phyloP scores from a whole-genome alignment of 2,329 filamentous ascomycete genomes.

The Escovopsis sp. region DNA sequence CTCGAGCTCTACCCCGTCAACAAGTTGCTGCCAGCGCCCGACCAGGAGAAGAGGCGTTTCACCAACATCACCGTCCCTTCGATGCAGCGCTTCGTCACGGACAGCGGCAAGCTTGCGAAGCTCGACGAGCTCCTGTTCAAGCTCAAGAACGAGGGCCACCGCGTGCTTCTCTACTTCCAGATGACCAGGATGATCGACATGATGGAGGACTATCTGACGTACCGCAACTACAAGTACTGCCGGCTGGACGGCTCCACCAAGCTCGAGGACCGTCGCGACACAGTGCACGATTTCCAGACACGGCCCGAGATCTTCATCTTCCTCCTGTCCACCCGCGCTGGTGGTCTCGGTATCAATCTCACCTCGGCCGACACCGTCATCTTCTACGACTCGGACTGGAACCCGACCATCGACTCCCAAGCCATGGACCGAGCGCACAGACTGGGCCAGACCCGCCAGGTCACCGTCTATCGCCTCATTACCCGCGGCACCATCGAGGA shows the following conservation, averaged over 20 bases:
- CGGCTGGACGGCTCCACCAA: conserved; percentile 94
- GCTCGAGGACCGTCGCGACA: conserved; percentile 90
- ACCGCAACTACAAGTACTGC: conserved; percentile 98
- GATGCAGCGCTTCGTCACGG: conserved; percentile 94
- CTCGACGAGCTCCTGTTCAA: conserved; percentile 75
- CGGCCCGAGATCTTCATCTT: conserved; percentile 94
- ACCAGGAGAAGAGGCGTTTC: conserved; percentile 69
- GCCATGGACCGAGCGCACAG: conserved; percentile 98
- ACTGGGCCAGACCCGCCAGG: conserved; percentile 87
- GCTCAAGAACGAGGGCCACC: conserved; percentile 83
- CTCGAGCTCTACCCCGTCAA: conserved; percentile 46
- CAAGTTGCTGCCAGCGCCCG: conserved; percentile 60
- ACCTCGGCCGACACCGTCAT: conserved; percentile 96
- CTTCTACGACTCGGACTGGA: conserved; percentile 99
- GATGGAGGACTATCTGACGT: conserved; percentile 97
- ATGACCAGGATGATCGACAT: conserved; percentile 99
- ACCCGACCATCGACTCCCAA: conserved; percentile 95
- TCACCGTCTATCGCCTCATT: conserved; percentile 95
- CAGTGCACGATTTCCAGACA: conserved; percentile 91
- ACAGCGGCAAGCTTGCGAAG: conserved; percentile 89
- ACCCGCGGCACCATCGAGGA: conserved; percentile 95
- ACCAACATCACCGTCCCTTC: conserved; percentile 87
- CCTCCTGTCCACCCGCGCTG: conserved; percentile 85
- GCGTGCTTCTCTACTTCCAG: conserved; percentile 96
- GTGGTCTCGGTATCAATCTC: conserved; percentile 95